Evolutionary conservation across 2,329 filamentous ascomycete species (phyloP), one percentile per base, ranked within the genome.

Genomic region (Metarhizium humberi): DNA sequence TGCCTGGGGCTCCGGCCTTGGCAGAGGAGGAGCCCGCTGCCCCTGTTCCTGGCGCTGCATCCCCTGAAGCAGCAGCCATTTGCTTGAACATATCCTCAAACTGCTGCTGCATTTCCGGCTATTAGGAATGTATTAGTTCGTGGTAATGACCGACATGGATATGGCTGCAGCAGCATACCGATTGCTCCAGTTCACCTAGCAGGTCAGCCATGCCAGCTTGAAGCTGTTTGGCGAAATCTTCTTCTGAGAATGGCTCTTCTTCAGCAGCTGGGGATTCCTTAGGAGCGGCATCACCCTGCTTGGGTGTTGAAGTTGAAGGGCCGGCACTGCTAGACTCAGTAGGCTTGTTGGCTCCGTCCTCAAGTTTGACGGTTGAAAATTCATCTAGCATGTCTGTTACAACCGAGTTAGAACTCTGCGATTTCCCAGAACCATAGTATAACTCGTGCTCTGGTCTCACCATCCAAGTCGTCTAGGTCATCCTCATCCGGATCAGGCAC

Each of bases 401-500:
- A 49, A 6, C 32, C 10, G 3, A 6, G 48, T 62, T 30, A 65
- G 59, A 13, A 6, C 32, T 49, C 8, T 18, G 3, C 5, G 25
- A 16, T 14, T 13, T 16, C 6, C 34, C 10, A 30, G 32, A n/a
- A 11, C 7, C n/a, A 14, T 43, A 30, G 13, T 40, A 14, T 5
- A 30, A 30, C 25, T 7, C 20, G 8, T 30, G 11, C 14, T 29
- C 6, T 13, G 20, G 18, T 16, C 75, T 62, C 71, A 90, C 89
- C 90, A 72, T 99, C 94, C 48, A 99, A 76, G 65, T 97, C 94
- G 66, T 96, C 89, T 20, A 94, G 75, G 62, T 94, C 89, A 70
- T 94, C 94, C 71, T 95, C 92, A 61, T 97, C 92, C 6, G 92
- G 92, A 65, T 96, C 92, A 20, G 91, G 86, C 16, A 87, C 84